Evolutionary conservation across 163 green algal species (phyloP).

Genomic region (Trebouxiophyceae sp.): DNA sequence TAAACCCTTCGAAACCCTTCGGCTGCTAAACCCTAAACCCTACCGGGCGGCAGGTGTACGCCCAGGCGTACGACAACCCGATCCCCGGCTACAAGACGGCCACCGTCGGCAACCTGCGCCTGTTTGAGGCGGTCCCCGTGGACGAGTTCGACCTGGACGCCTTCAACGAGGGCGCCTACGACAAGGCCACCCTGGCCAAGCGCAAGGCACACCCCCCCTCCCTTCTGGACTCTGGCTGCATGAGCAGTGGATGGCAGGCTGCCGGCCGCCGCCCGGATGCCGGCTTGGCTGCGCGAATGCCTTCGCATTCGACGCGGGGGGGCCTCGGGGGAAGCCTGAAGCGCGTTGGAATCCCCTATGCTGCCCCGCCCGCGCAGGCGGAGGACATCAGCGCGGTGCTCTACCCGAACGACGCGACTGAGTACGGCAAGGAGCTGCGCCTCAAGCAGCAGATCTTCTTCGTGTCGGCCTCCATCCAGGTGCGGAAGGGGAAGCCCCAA

Average conservation of each 20-base stretch:
- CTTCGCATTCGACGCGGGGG: too few relatives aligned
- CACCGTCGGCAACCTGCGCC: conserved; percentile 57
- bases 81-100: conserved; percentile 60
- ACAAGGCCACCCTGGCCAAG: conserved; percentile 29
- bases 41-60: conserved; percentile 29
- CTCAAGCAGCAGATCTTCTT: conserved; percentile 98
- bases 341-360: too few relatives aligned
- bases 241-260: conserved; percentile 1
- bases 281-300: too few relatives aligned
- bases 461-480: conserved; percentile 85
- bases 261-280: too few relatives aligned
- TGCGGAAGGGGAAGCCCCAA: too few relatives aligned
- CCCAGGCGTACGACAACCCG: conserved; percentile 59
- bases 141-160: conserved; percentile 49
- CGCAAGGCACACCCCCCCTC: background rate
- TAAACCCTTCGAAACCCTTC: too few relatives aligned
- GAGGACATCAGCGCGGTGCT: conserved; percentile 86
- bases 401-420: conserved; percentile 89
- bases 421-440: conserved; percentile 89
- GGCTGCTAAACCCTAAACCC: too few relatives aligned
- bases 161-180: conserved; percentile 64
- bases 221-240: background rate
- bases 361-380: too few relatives aligned
- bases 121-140: conserved; percentile 46
- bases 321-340: too few relatives aligned